Conservation (phyloP, 257 asterid species). For the Nicotiana noctiflora region DNA sequence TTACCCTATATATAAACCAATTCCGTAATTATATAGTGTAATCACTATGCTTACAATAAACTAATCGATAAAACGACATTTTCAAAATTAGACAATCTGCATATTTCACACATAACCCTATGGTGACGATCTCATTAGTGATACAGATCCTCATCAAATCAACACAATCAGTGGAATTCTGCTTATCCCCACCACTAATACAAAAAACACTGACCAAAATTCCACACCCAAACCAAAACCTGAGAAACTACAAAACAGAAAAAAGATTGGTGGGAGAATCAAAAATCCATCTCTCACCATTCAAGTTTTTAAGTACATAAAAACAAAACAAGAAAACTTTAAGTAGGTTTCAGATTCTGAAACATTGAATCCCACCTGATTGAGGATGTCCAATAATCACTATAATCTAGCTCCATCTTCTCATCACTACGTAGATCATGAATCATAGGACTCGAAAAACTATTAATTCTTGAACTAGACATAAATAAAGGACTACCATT, state of each 20-base stretch:
- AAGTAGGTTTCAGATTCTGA: conserved; percentile 82
- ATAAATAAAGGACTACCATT: conserved; percentile 43
- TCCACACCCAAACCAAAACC: background rate
- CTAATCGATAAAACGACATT: background rate
- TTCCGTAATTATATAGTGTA: background rate
- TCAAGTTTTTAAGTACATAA: conserved; percentile 7
- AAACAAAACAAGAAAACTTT: background rate
- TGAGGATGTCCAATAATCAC: conserved; percentile 40
- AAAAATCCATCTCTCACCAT: conserved; percentile 41
- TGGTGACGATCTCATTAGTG: conserved; percentile 13
- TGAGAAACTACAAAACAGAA: background rate
- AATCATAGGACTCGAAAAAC: conserved; percentile 39
- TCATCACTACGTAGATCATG: conserved; percentile 16
- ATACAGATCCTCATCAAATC: background rate
- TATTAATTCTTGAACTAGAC: conserved; percentile 44
- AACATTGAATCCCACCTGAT: conserved; percentile 74
- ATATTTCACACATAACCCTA: background rate
- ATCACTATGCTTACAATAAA: background rate
- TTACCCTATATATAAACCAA: too few relatives aligned
- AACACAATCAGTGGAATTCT: conserved; percentile 4
- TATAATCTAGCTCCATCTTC: conserved; percentile 16
- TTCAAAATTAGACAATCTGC: background rate
- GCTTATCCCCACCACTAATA: conserved; percentile 7
- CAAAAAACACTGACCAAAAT: background rate
- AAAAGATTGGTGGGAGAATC: conserved; percentile 34